Percentiles rank a stretch among this genome's conserved stretches.
Evolutionary conservation across 73 alveolate genomes (phyloP).

Genomic region (Stentor roeselii): DNA sequence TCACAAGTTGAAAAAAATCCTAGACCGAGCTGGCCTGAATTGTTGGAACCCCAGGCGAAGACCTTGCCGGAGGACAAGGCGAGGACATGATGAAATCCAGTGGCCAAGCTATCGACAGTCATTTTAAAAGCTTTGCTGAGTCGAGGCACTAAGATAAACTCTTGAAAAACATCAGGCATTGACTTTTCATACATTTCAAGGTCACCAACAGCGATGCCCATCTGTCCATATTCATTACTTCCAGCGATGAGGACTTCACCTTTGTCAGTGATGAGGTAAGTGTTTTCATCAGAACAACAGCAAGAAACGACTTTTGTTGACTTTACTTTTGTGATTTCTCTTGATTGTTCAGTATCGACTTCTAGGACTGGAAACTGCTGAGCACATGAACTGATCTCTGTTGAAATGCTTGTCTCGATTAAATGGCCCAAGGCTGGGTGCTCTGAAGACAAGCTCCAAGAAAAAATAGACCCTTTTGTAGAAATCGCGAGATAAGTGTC

Average conservation of each 20-base stretch:
- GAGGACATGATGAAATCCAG: conserved; percentile 79
- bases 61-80: conserved; percentile 58
- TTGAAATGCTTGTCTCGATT: background rate
- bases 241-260: conserved; percentile 7
- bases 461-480: conserved; percentile 3
- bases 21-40: conserved; percentile 9
- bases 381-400: background rate
- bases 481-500: background rate
- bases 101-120: conserved; percentile 13
- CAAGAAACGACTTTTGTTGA: background rate
- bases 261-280: background rate
- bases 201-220: conserved; percentile 10
- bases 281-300: conserved; percentile 4
- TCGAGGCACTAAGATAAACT: background rate
- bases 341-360: background rate
- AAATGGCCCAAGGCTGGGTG: background rate
- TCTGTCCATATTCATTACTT: conserved; percentile 4
- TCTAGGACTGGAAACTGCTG: conserved; percentile 6
- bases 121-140: background rate
- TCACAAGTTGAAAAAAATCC: background rate
- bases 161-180: background rate
- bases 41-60: conserved; percentile 81
- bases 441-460: background rate
- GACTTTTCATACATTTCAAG: background rate
- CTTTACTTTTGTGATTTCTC: background rate